Evolutionary conservation across 1,139 yeast genomes (phyloP).

Genomic region (Debaryomyces coudertii): DNA sequence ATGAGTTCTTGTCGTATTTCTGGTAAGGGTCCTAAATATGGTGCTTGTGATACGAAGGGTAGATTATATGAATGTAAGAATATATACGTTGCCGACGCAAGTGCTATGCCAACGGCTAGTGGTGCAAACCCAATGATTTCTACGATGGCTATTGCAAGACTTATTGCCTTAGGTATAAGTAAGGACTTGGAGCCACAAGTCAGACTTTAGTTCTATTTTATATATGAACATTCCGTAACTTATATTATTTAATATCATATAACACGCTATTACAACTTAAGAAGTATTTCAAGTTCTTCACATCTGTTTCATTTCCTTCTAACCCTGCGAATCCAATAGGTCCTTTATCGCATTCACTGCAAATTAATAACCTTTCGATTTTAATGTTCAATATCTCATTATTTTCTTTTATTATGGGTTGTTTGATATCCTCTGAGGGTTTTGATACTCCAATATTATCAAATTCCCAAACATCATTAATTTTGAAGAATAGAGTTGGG

Average conservation of each 20-base stretch:
- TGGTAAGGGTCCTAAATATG: slow-evolving; percentile 50
- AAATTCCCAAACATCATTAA: slow-evolving; percentile 72
- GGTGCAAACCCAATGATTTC: slow-evolving; percentile 62
- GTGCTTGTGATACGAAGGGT: slow-evolving; percentile 55
- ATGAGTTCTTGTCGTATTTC: slow-evolving; percentile 62
- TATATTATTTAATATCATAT: slow-evolving; percentile 27
- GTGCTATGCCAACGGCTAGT: slow-evolving; percentile 60
- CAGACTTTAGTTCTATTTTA: slow-evolving; percentile 25
- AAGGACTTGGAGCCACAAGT: slow-evolving; percentile 38
- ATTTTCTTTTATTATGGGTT: slow-evolving; percentile 23
- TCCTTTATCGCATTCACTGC: slow-evolving; percentile 77
- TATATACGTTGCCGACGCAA: slow-evolving; percentile 59
- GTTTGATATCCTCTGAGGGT: slow-evolving; percentile 34
- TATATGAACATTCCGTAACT: not conserved
- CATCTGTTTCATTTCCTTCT: slow-evolving; percentile 31
- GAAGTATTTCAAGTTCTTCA: slow-evolving; percentile 46
- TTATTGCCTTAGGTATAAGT: slow-evolving; percentile 37
- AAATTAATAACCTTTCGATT: slow-evolving; percentile 56
- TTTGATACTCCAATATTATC: slow-evolving; percentile 76
- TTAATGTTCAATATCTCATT: slow-evolving; percentile 24
- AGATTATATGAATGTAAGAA: slow-evolving; percentile 56
- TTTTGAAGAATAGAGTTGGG: slow-evolving; percentile 33
- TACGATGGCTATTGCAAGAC: slow-evolving; percentile 46
- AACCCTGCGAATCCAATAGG: slow-evolving; percentile 71
- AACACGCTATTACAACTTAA: slow-evolving; percentile 48